Base-by-base conservation (phyloP, 2,329 filamentous ascomycete genomes). In the Paecilomyces fulvus region DNA sequence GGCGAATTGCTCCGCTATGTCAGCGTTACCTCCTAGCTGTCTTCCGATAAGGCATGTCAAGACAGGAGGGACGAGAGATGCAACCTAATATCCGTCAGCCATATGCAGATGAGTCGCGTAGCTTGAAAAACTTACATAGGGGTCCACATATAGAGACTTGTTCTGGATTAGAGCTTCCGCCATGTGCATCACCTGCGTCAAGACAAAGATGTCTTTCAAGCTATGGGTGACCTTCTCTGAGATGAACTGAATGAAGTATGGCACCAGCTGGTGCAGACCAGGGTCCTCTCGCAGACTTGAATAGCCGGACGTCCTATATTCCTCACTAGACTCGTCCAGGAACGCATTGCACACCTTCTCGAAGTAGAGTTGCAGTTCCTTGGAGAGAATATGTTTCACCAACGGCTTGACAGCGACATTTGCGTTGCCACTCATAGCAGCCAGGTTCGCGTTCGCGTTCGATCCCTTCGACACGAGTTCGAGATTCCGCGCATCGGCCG, bases 191-290 rank as follows among this genome's bases (percentile, higher is more conserved):
- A 95, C 94, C 71, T 95, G 90, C 20, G 85, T 86, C 21, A 99
- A 80, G 4, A 91, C 84, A 69, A 96, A 96, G 2, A 92, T 82
- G 70, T 95, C 89, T 74, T 95, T 92, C 61, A 96, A 82, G 63
- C 87, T 88, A 71, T 99, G 94, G 1, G 94, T 97, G 53, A 99
- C 90, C 73, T 96, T 94, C 71, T 96, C 92, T 20, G 91, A 87
- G 65, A 97, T 88, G 72, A 96, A 97, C 70, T 95, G 91, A 58
- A 96, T 87, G 66, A 97, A 96, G 75, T 99, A 99, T 0, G 94
- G 94, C 28, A 96, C 86, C 9, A 99, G 83, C 73, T 99, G 94
- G 70, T 99, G 94, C 43, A 97, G 83, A 37, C 92, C 92, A 0
- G 94, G 91, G 67, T 99, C 94, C 56, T 90, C 88, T 52, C 87